phyloP scores from a whole-genome alignment of 2,329 filamentous ascomycete species.

The Claviceps paspali region DNA sequence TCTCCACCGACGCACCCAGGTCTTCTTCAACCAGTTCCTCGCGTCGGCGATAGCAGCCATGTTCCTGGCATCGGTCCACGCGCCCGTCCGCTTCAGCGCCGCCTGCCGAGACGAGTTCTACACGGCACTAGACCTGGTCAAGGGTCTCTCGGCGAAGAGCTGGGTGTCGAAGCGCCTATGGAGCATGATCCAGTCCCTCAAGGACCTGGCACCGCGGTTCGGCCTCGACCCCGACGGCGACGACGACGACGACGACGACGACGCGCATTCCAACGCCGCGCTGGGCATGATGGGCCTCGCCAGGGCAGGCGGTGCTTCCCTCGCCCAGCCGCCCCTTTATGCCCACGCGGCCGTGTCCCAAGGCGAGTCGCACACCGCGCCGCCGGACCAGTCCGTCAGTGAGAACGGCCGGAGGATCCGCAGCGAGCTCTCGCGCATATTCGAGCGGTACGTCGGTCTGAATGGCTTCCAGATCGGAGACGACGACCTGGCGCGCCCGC shows the following conservation, averaged over 20 bases:
- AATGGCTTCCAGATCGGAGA: slow-evolving; percentile 18
- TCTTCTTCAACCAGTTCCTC: slow-evolving; percentile 70
- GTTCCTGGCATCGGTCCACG: slow-evolving; percentile 63
- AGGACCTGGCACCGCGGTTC: slow-evolving; percentile 55
- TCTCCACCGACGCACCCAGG: slow-evolving; percentile 55
- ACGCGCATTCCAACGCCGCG: slow-evolving; percentile 35
- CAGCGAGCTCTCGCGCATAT: slow-evolving; percentile 36
- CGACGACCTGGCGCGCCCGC: slow-evolving; percentile 10
- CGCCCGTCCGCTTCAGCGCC: slow-evolving; percentile 54
- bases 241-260: too few relatives aligned
- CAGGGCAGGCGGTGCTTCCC: slow-evolving; percentile 17
- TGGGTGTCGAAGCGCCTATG: slow-evolving; percentile 60
- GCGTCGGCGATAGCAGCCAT: slow-evolving; percentile 60
- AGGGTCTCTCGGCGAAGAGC: slow-evolving; percentile 54
- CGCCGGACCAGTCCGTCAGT: too few relatives aligned
- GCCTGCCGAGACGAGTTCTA: slow-evolving; percentile 63
- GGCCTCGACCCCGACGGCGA: slow-evolving; percentile 38
- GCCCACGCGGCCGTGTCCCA: slow-evolving; percentile 14
- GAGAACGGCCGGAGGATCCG: slow-evolving; percentile 36
- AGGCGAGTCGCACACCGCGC: too few relatives aligned
- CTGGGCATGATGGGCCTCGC: slow-evolving; percentile 42
- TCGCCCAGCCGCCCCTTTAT: slow-evolving; percentile 13
- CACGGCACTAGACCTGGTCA: slow-evolving; percentile 59
- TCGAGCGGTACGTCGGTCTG: slow-evolving; percentile 23
- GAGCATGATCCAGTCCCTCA: slow-evolving; percentile 55